Conservation (phyloP, 257 asterid species). For the Plantago major region DNA sequence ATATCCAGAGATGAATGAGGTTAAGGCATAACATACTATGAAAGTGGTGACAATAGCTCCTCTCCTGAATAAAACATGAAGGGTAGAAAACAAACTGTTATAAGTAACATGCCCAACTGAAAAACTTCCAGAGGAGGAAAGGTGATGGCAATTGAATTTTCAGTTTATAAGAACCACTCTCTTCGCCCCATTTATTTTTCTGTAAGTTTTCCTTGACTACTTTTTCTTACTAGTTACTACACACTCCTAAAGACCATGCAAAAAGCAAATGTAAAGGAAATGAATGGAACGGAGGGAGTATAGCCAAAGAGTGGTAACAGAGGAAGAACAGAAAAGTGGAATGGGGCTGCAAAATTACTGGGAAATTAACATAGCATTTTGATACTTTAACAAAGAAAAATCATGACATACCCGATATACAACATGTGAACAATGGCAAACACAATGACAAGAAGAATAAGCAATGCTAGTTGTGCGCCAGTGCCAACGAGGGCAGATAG, state of each 20-base stretch:
- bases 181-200: no score
- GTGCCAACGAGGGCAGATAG: constrained; percentile 58
- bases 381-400: background rate
- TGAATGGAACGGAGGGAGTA: no score
- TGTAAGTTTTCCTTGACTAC: no score
- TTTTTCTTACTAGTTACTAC: no score
- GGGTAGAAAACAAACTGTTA: constrained; percentile 4
- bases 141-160: no score
- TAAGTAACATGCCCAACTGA: background rate
- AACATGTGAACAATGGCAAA: constrained; percentile 54
- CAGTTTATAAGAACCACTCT: no score
- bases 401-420: constrained; percentile 42
- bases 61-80: constrained; percentile 48
- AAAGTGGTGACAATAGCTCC: constrained; percentile 81
- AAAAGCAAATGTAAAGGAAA: no score
- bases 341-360: background rate
- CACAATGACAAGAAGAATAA: constrained; percentile 53
- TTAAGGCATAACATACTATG: constrained; percentile 67
- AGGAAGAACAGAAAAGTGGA: background rate
- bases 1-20: constrained; percentile 79
- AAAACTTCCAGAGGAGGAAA: background rate
- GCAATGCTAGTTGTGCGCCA: constrained; percentile 51
- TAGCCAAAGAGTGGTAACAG: no score
- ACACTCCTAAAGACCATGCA: no score
- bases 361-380: background rate